Percentiles rank a stretch among this genome's conserved stretches.
phyloP scores from a whole-genome alignment of 1,139 yeast species.

The Candida sp. region DNA sequence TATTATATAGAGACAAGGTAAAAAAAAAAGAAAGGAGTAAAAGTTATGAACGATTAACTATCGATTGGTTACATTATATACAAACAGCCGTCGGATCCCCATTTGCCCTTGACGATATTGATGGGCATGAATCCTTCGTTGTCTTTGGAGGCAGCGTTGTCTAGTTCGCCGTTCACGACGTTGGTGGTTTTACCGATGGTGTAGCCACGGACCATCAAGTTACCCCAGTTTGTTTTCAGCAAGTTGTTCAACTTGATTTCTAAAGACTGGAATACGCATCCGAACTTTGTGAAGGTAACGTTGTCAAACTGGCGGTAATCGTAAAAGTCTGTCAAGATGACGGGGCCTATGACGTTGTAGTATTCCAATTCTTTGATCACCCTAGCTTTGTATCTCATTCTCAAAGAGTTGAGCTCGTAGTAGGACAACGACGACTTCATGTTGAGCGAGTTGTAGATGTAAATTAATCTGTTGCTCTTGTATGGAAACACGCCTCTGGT shows the following conservation, averaged over 20 bases:
- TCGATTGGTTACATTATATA: conserved; percentile 33
- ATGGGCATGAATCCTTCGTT: conserved; percentile 71
- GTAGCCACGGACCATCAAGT: conserved; percentile 65
- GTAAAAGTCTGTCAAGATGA: conserved; percentile 59
- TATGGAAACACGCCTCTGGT: conserved; percentile 8
- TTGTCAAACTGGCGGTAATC: conserved; percentile 54
- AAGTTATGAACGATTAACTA: not conserved
- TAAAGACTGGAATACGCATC: conserved; percentile 53
- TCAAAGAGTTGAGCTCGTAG: conserved; percentile 40
- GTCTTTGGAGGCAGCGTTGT: conserved; percentile 25
- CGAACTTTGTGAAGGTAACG: conserved; percentile 28
- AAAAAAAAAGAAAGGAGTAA: conserved; percentile 1
- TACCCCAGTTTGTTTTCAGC: conserved; percentile 44
- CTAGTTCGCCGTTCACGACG: conserved; percentile 19
- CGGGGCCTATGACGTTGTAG: conserved; percentile 57
- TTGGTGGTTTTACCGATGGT: conserved; percentile 56
- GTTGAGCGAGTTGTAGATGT: conserved; percentile 8
- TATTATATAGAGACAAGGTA: not conserved
- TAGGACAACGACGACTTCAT: conserved; percentile 21
- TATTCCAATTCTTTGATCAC: conserved; percentile 56
- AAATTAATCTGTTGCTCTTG: conserved; percentile 7
- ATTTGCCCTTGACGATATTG: conserved; percentile 52
- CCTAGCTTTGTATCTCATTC: conserved; percentile 53
- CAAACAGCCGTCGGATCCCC: conserved; percentile 79
- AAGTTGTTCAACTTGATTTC: conserved; percentile 50